These are phyloP conservation scores for Chlorella sp. DNA, from an alignment of 139 green algal species.

Conservation along the genomic window DNA sequence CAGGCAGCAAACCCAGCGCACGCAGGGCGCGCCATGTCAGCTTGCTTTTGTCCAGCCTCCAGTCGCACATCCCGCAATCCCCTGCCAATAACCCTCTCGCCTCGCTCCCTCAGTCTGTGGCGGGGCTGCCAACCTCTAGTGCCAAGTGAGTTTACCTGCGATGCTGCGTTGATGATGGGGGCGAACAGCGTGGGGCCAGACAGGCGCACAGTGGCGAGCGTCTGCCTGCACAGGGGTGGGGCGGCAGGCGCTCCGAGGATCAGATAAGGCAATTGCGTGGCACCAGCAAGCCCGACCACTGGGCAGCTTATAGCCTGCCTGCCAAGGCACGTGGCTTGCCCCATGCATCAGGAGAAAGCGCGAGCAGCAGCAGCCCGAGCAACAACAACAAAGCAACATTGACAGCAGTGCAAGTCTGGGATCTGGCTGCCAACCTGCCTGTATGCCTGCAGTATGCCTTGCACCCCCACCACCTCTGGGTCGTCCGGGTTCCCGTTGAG, in stretches of 20 bases:
- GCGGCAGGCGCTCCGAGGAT: background rate
- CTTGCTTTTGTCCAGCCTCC: too few species aligned
- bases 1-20: too few species aligned
- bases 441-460: constrained; percentile 54
- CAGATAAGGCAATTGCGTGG: background rate
- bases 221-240: constrained; percentile 35
- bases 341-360: background rate
- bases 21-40: too few species aligned
- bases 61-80: too few species aligned
- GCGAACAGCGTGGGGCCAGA: constrained; percentile 62
- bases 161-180: constrained; percentile 45
- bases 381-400: too few species aligned
- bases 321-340: too few species aligned
- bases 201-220: constrained; percentile 42
- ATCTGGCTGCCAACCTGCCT: background rate
- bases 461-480: constrained; percentile 47
- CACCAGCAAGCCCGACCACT: too few species aligned
- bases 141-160: too few species aligned
- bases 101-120: too few species aligned
- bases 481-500: constrained; percentile 26
- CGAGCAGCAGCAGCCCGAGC: background rate
- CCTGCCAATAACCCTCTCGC: too few species aligned
- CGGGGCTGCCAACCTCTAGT: too few species aligned
- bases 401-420: too few species aligned
- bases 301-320: background rate